Percentiles rank a stretch among this genome's conserved stretches.
Evolutionary conservation across 2,329 filamentous ascomycete species (phyloP).

Genomic region (Leptographium flavum): DNA sequence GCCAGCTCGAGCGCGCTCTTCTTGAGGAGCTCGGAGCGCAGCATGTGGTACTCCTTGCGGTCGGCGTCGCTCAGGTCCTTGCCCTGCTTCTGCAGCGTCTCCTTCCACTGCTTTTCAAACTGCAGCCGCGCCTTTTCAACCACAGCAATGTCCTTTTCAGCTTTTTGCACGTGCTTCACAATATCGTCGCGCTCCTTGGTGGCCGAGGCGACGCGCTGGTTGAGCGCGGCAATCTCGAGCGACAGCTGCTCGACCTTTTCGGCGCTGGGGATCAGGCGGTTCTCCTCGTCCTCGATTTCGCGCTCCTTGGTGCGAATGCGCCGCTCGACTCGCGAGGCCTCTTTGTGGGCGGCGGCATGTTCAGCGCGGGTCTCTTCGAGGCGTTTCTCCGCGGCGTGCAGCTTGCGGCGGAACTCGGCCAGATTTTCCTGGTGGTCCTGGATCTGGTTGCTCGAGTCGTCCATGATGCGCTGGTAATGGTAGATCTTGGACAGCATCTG

Average conservation of each 20-base stretch:
- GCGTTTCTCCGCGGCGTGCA: slow-evolving; percentile 68
- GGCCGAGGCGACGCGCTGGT: slow-evolving; percentile 54
- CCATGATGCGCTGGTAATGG: slow-evolving; percentile 86
- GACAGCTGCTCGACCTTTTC: slow-evolving; percentile 78
- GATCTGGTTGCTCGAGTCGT: slow-evolving; percentile 80
- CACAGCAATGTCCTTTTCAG: slow-evolving; percentile 64
- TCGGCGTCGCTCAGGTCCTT: slow-evolving; percentile 75
- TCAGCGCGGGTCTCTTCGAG: slow-evolving; percentile 73
- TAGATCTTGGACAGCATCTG: slow-evolving; percentile 96
- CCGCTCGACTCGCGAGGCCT: slow-evolving; percentile 67
- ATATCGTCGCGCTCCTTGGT: slow-evolving; percentile 65
- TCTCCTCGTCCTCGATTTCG: slow-evolving; percentile 74
- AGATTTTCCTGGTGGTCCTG: slow-evolving; percentile 88
- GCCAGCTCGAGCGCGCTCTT: slow-evolving; percentile 69
- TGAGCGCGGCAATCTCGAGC: slow-evolving; percentile 53
- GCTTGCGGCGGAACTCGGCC: slow-evolving; percentile 78
- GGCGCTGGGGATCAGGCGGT: slow-evolving; percentile 73
- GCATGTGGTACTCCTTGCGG: slow-evolving; percentile 73
- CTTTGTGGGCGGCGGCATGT: slow-evolving; percentile 62
- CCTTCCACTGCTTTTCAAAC: slow-evolving; percentile 79
- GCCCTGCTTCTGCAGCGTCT: slow-evolving; percentile 73
- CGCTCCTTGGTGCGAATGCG: slow-evolving; percentile 76
- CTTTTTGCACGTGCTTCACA: slow-evolving; percentile 50
- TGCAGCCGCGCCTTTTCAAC: slow-evolving; percentile 84
- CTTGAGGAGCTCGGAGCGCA: slow-evolving; percentile 74